Base-by-base conservation (phyloP, 2,329 filamentous ascomycete genomes). In the Cordyceps militaris region DNA sequence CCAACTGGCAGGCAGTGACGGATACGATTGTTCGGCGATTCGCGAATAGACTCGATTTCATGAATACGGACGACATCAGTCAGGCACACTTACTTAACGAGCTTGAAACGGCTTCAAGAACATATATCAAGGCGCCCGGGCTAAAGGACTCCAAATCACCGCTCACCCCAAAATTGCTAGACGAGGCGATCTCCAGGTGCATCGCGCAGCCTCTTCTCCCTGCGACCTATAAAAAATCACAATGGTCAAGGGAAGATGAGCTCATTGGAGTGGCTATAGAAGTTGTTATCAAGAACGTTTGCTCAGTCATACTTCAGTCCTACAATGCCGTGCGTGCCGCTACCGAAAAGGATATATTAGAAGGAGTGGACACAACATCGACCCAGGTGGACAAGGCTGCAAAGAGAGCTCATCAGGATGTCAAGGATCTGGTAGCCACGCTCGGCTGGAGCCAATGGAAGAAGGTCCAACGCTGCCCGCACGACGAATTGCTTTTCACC, bases 11-110 rank as follows among this genome's bases (percentile, higher is more conserved):
- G 66, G 65, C 62, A 3, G 73, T 87, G 1, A 76, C 79, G 0
- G 88, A 92, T 63, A 78, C 87, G 75, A 73, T 91, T 4, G 75
- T 89, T 4, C 67, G 74, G 4, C 79, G 87, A 1, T 90, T 87
- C 63, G 77, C 79, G 4, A 72, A 79, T 32, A 74, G 83, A 24
- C 70, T 91, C 28, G 62, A 63, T 3, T 65, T 73, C 5, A 71
- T 82, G 63, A 67, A 66, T 5, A 63, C 63, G 2, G 49, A 61
- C 2, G 63, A 66, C 2, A 60, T 66, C 4, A 63, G 69, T 0
- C 62, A 69, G 3, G 59, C 63, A 8, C 21, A 65, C 1, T 70
- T 79, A 26, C 62, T 69, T 16, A 60, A 63, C 3, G 71, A 75
- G 62, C 42, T 79, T 1, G 70, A 74, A 50, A 62, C 65, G 16